Conservation (phyloP, 2,329 filamentous ascomycete species). For the Cytospora chrysosperma region DNA sequence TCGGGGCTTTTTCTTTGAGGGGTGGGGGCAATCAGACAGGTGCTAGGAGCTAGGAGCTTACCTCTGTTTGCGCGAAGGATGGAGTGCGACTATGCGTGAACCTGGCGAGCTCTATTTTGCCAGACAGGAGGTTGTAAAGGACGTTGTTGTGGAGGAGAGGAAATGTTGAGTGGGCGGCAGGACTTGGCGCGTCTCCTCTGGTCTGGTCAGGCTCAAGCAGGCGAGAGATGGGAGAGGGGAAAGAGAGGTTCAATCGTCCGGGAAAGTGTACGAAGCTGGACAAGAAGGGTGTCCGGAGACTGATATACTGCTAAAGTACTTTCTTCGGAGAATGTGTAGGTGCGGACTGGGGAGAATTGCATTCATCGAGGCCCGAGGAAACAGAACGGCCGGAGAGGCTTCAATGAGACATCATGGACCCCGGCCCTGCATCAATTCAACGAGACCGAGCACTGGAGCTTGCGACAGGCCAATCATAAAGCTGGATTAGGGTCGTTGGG, state of each 20-base stretch:
- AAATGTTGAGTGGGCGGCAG: not conserved
- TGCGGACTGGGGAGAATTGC: not conserved
- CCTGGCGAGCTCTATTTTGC: constrained; percentile 4
- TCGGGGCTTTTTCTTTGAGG: not conserved
- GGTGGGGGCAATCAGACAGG: not conserved
- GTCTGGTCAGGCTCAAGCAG: constrained; percentile 12
- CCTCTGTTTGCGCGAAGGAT: constrained; percentile 1
- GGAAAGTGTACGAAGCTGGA: not conserved
- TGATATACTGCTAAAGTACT: constrained; percentile 7
- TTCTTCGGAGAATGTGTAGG: not conserved
- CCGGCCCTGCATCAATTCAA: constrained; percentile 21
- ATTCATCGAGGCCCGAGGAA: constrained; percentile 6
- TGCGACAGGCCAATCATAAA: constrained; percentile 15
- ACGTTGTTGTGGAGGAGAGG: not conserved
- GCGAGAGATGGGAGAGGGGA: not conserved
- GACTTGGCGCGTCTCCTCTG: not conserved
- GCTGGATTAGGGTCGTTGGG: constrained; percentile 21
- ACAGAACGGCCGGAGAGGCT: constrained; percentile 6
- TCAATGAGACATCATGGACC: constrained; percentile 3
- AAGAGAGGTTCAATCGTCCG: constrained; percentile 11
- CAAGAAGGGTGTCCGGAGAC: constrained; percentile 3
- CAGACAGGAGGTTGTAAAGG: not conserved
- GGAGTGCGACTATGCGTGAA: not conserved
- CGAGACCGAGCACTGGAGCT: constrained; percentile 15
- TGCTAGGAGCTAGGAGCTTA: not conserved